Evolutionary conservation across 2,329 filamentous ascomycete species (phyloP), one percentile per base, ranked within the genome.

Genomic region (Clonostachys byssicola): DNA sequence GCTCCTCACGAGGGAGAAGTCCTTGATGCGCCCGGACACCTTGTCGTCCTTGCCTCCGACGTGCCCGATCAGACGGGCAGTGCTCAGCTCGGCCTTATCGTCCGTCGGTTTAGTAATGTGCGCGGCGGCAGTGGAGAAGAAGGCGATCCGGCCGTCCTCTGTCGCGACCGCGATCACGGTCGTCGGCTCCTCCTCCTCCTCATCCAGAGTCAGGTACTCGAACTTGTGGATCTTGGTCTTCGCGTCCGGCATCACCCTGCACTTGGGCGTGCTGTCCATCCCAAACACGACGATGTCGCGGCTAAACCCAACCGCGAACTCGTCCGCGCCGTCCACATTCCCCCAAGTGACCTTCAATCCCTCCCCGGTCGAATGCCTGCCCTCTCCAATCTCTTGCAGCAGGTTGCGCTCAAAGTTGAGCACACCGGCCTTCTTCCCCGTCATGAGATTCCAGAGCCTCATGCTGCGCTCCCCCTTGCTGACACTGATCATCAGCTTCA

Each of bases 401-500:
- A 94, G 77, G 1, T 85, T 80, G 48, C 80, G 77, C 54, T 80
- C 80, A 64, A 97, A 97, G 62, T 89, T 94, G 56, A 99, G 71
- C 45, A 96, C 92, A 33, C 92, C 90, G 1, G 92, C 92, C 71
- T 96, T 96, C 72, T 92, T 95, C 14, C 92, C 94, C 4, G 92
- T 97, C 54, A 97, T 91, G 53, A 99, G 66, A 61, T 99, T 97
- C 94, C 94, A 99, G 54, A 97, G 67, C 53, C 94, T 77, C 88
- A 99, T 95, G 60, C 86, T 90, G 54, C 83, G 85, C 71, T 99
- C 94, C 54, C 91, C 91, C 58, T 86, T 89, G 55, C 89, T 87
- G 9, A 97, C 91, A 56, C 83, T 95, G 50, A 99, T 83, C 89
- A 97, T 96, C 44, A 99, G 74, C 71, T 96, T 97, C 80, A 95